Evolutionary conservation across 2,329 filamentous ascomycete genomes (phyloP).

Genomic region (Aspergillus neoniger): DNA sequence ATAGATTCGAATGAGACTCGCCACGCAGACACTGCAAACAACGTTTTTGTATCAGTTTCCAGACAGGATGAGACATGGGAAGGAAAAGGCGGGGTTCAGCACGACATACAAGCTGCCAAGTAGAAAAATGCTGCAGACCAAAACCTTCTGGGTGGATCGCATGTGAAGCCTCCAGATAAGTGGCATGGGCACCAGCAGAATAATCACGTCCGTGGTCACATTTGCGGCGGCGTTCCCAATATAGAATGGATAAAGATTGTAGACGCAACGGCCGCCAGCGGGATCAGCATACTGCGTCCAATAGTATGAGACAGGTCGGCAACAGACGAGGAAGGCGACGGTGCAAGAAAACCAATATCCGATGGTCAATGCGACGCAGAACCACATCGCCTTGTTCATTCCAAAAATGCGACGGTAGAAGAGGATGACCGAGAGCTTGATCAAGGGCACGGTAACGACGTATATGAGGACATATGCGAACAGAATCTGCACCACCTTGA

Average conservation of each 20-base stretch:
- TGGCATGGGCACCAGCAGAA: slow-evolving; percentile 20
- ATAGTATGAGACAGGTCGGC: slow-evolving; percentile 17
- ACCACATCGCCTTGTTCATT: slow-evolving; percentile 14
- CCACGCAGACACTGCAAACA: slow-evolving; percentile 21
- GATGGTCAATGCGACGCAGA: slow-evolving; percentile 17
- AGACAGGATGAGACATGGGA: background rate
- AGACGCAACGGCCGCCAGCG: slow-evolving; percentile 14
- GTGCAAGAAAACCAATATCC: slow-evolving; percentile 16
- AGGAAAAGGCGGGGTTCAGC: background rate
- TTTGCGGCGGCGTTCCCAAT: slow-evolving; percentile 19
- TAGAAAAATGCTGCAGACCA: slow-evolving; percentile 19
- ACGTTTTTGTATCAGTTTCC: background rate
- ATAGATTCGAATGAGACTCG: slow-evolving; percentile 19
- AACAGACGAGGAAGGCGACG: slow-evolving; percentile 13
- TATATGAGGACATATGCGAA: slow-evolving; percentile 22
- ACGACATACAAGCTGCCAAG: slow-evolving; percentile 22
- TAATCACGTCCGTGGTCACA: slow-evolving; percentile 21
- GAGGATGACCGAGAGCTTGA: slow-evolving; percentile 23
- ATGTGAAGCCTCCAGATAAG: slow-evolving; percentile 22
- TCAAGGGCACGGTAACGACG: slow-evolving; percentile 14
- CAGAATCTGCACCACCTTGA: slow-evolving; percentile 8
- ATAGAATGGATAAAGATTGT: slow-evolving; percentile 22
- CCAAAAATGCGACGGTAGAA: slow-evolving; percentile 24
- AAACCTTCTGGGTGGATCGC: slow-evolving; percentile 13
- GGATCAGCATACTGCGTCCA: slow-evolving; percentile 21